These are phyloP conservation scores for Ganoderma sinense DNA, from an alignment of 1,284 basidiomycete species.

Conservation along the genomic window DNA sequence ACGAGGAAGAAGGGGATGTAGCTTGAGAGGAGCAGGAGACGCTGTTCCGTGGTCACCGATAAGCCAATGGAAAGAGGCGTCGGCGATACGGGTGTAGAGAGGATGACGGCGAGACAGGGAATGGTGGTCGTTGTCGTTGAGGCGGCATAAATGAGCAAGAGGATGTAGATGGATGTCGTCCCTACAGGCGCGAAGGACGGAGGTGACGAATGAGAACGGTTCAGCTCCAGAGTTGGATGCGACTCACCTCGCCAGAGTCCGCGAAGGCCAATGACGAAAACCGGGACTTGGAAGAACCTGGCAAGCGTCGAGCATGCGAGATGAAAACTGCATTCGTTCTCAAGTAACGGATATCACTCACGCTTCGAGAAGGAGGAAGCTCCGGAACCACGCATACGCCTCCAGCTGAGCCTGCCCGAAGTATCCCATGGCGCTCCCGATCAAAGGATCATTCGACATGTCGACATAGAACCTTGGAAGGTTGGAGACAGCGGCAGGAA, in stretches of 20 bases:
- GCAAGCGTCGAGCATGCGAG: not conserved
- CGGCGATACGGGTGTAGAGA: constrained; percentile 49
- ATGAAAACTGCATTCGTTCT: not conserved
- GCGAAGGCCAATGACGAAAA: constrained; percentile 73
- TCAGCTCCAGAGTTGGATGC: not conserved
- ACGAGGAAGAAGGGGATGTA: constrained; percentile 83
- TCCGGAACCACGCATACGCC: constrained; percentile 69
- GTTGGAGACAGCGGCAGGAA: constrained; percentile 54
- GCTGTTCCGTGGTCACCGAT: constrained; percentile 53
- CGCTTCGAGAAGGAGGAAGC: constrained; percentile 68
- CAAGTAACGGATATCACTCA: constrained; percentile 23
- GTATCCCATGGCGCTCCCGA: constrained; percentile 59
- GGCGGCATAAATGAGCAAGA: constrained; percentile 77
- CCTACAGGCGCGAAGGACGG: constrained; percentile 17
- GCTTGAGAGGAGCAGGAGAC: constrained; percentile 65
- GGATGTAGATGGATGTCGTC: constrained; percentile 48
- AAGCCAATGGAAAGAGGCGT: constrained; percentile 35
- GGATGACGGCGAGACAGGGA: constrained; percentile 69
- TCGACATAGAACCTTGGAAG: constrained; percentile 56
- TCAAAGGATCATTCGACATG: constrained; percentile 68
- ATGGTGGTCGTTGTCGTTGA: constrained; percentile 82
- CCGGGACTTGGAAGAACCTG: constrained; percentile 80
- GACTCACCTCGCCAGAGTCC: constrained; percentile 71
- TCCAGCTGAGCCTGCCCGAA: constrained; percentile 42
- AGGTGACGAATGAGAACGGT: not conserved